Evolutionary conservation across 2,329 filamentous ascomycete genomes (phyloP).

Genomic region (Fusarium praegraminearum): DNA sequence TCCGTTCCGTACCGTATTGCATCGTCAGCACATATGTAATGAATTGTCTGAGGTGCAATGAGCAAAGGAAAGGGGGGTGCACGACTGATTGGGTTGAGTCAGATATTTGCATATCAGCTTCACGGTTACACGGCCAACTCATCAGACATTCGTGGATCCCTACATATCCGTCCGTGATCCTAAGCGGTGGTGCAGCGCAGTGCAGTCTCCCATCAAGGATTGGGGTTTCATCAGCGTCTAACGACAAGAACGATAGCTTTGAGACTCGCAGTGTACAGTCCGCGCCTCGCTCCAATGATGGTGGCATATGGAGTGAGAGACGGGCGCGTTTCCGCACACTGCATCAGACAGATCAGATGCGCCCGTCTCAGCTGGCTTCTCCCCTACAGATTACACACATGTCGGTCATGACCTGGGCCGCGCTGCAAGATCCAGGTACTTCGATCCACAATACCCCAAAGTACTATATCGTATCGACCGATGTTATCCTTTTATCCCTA

Average conservation of each 20-base stretch:
- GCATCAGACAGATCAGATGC: slow-evolving; percentile 26
- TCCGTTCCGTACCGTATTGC: neutral
- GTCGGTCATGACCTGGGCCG: slow-evolving; percentile 23
- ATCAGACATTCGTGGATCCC: slow-evolving; percentile 39
- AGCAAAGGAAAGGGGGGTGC: slow-evolving; percentile 4
- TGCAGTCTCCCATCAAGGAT: slow-evolving; percentile 10
- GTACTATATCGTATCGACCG: slow-evolving; percentile 26
- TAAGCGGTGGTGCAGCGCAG: slow-evolving; percentile 12
- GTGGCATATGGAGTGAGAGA: neutral
- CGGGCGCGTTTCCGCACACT: slow-evolving; percentile 13
- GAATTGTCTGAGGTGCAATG: slow-evolving; percentile 11
- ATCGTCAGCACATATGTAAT: neutral
- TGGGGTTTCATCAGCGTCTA: slow-evolving; percentile 7
- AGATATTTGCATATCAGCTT: slow-evolving; percentile 30
- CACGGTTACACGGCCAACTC: slow-evolving; percentile 46
- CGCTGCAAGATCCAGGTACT: slow-evolving; percentile 39
- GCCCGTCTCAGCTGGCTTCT: slow-evolving; percentile 15
- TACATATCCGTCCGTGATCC: slow-evolving; percentile 21
- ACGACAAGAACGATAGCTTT: slow-evolving; percentile 14
- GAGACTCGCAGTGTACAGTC: slow-evolving; percentile 9
- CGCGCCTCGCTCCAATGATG: slow-evolving; percentile 11
- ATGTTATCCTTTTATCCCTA: slow-evolving; percentile 19
- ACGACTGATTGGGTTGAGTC: slow-evolving; percentile 16
- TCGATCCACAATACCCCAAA: slow-evolving; percentile 34
- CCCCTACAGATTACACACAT: slow-evolving; percentile 5